Conservation (phyloP, 345 rosid genomes). For the Melaleuca quinquenervia region DNA sequence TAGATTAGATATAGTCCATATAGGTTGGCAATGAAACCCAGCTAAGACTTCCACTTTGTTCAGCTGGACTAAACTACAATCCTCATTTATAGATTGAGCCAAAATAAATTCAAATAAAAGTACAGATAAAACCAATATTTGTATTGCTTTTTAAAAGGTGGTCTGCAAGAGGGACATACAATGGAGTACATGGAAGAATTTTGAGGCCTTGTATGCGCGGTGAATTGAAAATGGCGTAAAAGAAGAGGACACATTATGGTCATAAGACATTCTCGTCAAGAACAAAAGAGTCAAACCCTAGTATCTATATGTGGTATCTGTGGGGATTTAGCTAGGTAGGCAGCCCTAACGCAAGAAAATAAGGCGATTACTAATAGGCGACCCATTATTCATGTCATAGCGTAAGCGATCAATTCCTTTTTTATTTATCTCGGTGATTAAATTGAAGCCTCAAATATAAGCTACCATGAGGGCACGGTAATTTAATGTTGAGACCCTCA, state of each 20-base stretch:
- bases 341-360: not conserved
- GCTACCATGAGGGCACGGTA: not conserved
- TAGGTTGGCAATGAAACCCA: slow-evolving; percentile 12
- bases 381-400: not conserved
- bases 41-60: slow-evolving; percentile 41
- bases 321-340: not conserved
- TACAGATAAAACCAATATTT: not conserved
- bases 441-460: not conserved
- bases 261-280: not conserved
- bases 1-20: not conserved
- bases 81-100: not conserved
- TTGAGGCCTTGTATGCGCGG: not conserved
- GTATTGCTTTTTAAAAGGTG: slow-evolving; percentile 13
- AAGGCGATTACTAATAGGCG: not conserved
- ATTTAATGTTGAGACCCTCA: not conserved
- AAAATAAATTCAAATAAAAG: not conserved
- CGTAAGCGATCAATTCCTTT: not conserved
- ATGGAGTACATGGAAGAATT: not conserved
- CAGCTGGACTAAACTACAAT: slow-evolving; percentile 3
- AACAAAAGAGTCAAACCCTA: not conserved
- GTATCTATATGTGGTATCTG: not conserved
- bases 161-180: slow-evolving; percentile 1
- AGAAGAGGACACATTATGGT: not conserved
- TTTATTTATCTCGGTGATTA: not conserved
- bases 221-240: not conserved